Conservation (phyloP, 352 stramenopile genomes). For the Pythium aquatile region DNA sequence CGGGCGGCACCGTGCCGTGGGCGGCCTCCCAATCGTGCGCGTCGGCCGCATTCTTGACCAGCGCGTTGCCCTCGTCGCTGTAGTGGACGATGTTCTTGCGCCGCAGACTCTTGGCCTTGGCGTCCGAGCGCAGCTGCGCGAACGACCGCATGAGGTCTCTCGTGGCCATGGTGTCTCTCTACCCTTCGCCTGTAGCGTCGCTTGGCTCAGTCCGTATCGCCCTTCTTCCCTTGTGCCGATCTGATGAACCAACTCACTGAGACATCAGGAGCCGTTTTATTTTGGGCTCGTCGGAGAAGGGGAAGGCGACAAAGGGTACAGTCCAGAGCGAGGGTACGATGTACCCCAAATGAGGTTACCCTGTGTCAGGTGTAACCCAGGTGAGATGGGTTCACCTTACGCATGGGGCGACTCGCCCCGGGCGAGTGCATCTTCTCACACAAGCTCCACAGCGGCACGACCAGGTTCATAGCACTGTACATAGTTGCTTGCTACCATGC, state of each 20-base stretch:
- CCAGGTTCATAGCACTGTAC: no score
- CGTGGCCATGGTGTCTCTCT: slow-evolving; percentile 56
- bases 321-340: neutral
- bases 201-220: slow-evolving; percentile 3
- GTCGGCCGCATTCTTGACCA: slow-evolving; percentile 55
- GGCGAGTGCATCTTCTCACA: no score
- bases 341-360: neutral
- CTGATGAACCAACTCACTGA: slow-evolving; percentile 17
- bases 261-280: slow-evolving; percentile 28
- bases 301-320: slow-evolving; percentile 6
- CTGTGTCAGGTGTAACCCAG: no score
- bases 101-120: slow-evolving; percentile 81
- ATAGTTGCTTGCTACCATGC: neutral
- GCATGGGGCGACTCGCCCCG: neutral
- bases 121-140: slow-evolving; percentile 65
- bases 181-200: neutral
- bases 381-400: no score
- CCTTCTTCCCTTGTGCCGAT: neutral
- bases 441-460: no score
- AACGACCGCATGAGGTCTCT: slow-evolving; percentile 75
- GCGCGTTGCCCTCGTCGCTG: slow-evolving; percentile 61
- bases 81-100: slow-evolving; percentile 83
- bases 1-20: slow-evolving; percentile 45
- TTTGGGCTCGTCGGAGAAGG: slow-evolving; percentile 17
- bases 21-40: slow-evolving; percentile 35